phyloP scores from a whole-genome alignment of 208 protist species.

The Blastocrithidia nonstop region DNA sequence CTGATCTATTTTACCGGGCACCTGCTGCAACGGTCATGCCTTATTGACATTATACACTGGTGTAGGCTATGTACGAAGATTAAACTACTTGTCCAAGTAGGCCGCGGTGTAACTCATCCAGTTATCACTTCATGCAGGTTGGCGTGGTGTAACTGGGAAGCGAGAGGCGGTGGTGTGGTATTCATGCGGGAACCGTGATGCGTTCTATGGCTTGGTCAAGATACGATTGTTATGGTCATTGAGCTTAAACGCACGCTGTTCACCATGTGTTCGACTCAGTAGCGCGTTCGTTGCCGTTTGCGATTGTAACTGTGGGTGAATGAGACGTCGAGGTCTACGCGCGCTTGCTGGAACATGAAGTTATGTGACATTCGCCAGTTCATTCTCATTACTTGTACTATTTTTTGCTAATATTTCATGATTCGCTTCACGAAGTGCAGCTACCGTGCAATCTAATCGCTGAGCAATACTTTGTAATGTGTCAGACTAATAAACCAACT shows the following conservation, averaged over 20 bases:
- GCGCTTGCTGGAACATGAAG: constrained; percentile 35
- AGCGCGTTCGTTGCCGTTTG: constrained; percentile 48
- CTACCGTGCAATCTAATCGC: constrained; percentile 33
- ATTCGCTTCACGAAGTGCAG: constrained; percentile 31
- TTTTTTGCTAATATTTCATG: constrained; percentile 1
- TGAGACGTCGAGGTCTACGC: constrained; percentile 22
- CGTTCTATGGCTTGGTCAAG: constrained; percentile 29
- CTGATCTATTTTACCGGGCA: constrained; percentile 72
- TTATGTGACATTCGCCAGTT: constrained; percentile 5
- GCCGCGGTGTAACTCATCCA: constrained; percentile 77
- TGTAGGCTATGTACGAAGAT: constrained; percentile 25
- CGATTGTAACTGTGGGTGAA: constrained; percentile 56
- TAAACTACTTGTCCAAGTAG: constrained; percentile 72
- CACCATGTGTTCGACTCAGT: constrained; percentile 31
- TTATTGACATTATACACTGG: constrained; percentile 75
- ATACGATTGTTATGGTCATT: constrained; percentile 8
- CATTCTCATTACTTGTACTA: not conserved
- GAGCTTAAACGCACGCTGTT: constrained; percentile 18
- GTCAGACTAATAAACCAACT: constrained; percentile 40
- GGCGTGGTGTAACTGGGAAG: constrained; percentile 49
- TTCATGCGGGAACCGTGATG: constrained; percentile 63
- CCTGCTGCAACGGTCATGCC: constrained; percentile 77
- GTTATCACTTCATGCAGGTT: constrained; percentile 18
- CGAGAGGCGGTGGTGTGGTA: constrained; percentile 68
- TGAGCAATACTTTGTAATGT: constrained; percentile 29